phyloP scores from a whole-genome alignment of 768 basidiomycete genomes.

The Boletus eberwhitei region DNA sequence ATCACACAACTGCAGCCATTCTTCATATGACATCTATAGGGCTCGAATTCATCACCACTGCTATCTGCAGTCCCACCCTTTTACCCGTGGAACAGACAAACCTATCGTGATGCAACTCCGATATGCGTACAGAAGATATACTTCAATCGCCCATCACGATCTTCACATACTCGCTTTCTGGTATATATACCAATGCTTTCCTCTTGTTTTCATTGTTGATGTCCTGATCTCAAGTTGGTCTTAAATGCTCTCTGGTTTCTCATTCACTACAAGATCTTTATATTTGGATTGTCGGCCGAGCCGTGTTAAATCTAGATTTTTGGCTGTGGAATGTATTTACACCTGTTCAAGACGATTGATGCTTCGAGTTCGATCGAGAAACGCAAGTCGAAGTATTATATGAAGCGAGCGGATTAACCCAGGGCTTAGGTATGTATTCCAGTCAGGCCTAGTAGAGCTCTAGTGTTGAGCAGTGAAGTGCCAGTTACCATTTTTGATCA shows the following conservation, averaged over 20 bases:
- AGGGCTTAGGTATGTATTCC: no score
- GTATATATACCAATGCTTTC: slow-evolving; percentile 12
- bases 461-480: no score
- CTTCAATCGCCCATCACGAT: slow-evolving; percentile 7
- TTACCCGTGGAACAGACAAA: slow-evolving; percentile 2
- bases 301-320: slow-evolving; percentile 4
- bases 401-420: background rate
- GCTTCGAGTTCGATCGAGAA: background rate
- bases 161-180: slow-evolving; percentile 11
- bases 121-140: slow-evolving; percentile 8
- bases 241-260: slow-evolving; percentile 4
- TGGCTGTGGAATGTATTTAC: background rate
- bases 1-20: background rate
- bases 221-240: slow-evolving; percentile 1
- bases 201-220: slow-evolving; percentile 12
- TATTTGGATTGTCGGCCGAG: slow-evolving; percentile 13
- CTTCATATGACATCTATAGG: slow-evolving; percentile 7
- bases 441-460: no score
- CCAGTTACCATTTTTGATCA: no score
- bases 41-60: slow-evolving; percentile 2
- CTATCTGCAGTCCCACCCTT: background rate
- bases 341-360: background rate
- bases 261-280: background rate
- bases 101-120: background rate
- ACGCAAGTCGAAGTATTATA: background rate